Base-by-base conservation (phyloP, 1,139 yeast species). In the Magnusiomyces suaveolens region DNA sequence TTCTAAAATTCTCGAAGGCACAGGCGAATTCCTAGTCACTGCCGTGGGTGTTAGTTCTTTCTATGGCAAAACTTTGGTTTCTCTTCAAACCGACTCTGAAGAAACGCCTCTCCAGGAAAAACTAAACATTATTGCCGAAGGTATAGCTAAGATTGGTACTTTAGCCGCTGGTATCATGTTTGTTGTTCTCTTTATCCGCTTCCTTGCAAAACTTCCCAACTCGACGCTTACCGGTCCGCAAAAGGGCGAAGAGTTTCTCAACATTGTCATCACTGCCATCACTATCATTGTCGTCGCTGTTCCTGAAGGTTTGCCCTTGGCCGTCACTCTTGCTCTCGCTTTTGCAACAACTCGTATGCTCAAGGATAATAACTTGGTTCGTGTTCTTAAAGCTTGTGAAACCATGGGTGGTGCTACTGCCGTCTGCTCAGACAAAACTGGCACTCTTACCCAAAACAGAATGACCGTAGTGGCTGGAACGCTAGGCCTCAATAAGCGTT, bases 361-460 rank as follows among this genome's bases (percentile, higher is more conserved):
- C 26, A 87, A 87, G 68, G 96, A 92, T 69, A 95, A 95, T 63
- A 92, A 92, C 68, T 75, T 92, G 65, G 98, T 92, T n/a, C 81
- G 98, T 63, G 96, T 88, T 4, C 76, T 92, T 62, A 84, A 83
- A 64, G 84, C 96, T 50, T 92, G 98, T 77, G 99, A 92, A 71
- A 92, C 96, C 18, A 92, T 92, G 98, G 98, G 99, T 51, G 90
- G 96, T 49, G 98, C 97, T 1, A 92, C 98, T 16, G 92, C 97
- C 2, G 78, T 92, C 53, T 94, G 98, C 69, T 88, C 97, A 0
- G 99, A 92, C 72, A 92, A 92, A 69, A 92, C 97, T 1, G 97
- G 97, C 59, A 92, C 97, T 1, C 76, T 90, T 61, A 92, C 98
- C 26, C 87, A 87, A 70, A 92, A 92, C 69, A 77, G 77, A 64